Conservation (phyloP, 2,329 filamentous ascomycete species). For the Paracamarosporium sp. region DNA sequence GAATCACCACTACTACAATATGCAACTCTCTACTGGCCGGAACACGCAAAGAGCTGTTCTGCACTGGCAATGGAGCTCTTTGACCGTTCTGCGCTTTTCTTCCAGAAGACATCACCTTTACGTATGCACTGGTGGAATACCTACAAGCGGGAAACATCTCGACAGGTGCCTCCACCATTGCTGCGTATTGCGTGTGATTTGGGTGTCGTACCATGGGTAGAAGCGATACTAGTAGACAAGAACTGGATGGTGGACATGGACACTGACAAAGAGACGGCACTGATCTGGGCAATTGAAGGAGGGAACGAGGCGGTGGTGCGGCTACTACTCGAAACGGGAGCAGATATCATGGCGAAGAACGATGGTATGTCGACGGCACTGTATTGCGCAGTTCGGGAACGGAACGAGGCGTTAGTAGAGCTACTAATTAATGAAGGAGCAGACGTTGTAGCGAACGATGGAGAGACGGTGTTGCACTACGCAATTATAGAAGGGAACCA, state of each 20-base stretch:
- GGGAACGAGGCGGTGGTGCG: background rate
- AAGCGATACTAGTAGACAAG: conserved; percentile 1
- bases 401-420: background rate
- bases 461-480: background rate
- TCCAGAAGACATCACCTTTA: background rate
- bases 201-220: background rate
- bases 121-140: conserved; percentile 20
- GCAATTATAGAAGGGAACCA: background rate
- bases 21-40: conserved; percentile 11
- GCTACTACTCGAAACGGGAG: conserved; percentile 6
- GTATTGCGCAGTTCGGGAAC: background rate
- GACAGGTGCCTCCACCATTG: background rate
- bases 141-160: conserved; percentile 15
- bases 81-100: conserved; percentile 8
- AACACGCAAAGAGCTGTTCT: conserved; percentile 11
- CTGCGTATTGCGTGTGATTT: background rate
- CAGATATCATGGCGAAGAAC: background rate
- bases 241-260: conserved; percentile 7
- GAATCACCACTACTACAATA: conserved; percentile 12
- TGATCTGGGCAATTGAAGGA: background rate
- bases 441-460: background rate
- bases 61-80: conserved; percentile 7
- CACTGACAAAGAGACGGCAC: conserved; percentile 1
- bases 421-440: conserved; percentile 7
- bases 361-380: background rate